Conservation (phyloP, 1,284 basidiomycete genomes). For the Moniliella sp. region DNA sequence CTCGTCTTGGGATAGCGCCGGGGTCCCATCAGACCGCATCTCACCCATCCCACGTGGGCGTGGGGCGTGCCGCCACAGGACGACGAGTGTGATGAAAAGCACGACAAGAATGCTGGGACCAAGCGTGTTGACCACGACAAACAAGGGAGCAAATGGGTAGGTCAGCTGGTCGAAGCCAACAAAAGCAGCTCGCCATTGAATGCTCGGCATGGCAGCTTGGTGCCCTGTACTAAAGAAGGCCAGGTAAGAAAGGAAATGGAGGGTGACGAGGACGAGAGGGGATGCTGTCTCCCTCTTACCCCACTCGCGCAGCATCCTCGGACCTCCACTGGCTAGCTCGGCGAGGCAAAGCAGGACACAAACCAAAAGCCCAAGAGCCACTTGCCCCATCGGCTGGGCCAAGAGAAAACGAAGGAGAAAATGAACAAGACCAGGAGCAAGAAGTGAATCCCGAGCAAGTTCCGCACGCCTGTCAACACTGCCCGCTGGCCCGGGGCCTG, state of each 20-base stretch:
- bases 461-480: conserved; percentile 63
- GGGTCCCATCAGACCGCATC: too few relatives aligned
- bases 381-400: conserved; percentile 59
- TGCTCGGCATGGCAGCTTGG: conserved; percentile 63
- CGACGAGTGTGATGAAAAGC: conserved; percentile 50
- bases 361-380: conserved; percentile 47
- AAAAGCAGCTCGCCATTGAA: conserved; percentile 92
- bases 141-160: conserved; percentile 54
- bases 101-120: conserved; percentile 49
- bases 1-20: too few relatives aligned
- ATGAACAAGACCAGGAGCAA: conserved; percentile 54
- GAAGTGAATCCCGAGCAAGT: conserved; percentile 69
- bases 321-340: conserved; percentile 14
- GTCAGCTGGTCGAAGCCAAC: conserved; percentile 42
- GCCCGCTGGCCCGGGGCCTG: conserved; percentile 29
- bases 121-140: conserved; percentile 62
- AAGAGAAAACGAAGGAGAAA: conserved; percentile 47
- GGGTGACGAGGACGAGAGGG: not conserved
- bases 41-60: conserved; percentile 4
- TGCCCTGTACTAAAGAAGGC: conserved; percentile 75
- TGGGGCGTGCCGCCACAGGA: conserved; percentile 68
- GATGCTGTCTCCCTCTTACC: not conserved
- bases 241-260: conserved; percentile 34
- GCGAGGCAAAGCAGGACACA: conserved; percentile 37
- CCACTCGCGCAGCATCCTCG: not conserved